These are phyloP conservation scores for Porcisia deanei DNA, from an alignment of 208 protist species.

Conservation along the genomic window DNA sequence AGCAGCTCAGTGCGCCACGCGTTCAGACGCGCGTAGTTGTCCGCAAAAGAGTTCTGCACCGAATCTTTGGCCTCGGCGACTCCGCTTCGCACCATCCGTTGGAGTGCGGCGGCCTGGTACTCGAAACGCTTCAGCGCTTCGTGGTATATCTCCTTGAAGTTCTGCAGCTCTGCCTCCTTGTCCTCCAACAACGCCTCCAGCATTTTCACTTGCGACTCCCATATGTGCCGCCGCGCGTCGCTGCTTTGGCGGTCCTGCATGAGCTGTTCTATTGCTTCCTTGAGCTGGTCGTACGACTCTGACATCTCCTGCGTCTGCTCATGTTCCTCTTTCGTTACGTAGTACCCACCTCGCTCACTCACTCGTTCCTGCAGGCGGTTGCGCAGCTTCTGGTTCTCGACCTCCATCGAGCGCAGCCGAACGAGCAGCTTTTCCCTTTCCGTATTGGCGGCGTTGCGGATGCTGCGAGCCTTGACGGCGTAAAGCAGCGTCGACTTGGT, in stretches of 20 bases:
- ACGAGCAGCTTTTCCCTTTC: constrained; percentile 82
- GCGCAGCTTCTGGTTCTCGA: constrained; percentile 83
- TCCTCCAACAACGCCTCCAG: constrained; percentile 65
- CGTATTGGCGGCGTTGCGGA: constrained; percentile 92
- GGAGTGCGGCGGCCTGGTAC: constrained; percentile 48
- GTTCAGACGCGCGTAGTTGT: constrained; percentile 42
- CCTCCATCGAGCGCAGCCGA: constrained; percentile 79
- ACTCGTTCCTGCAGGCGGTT: constrained; percentile 90
- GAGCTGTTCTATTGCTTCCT: constrained; percentile 57
- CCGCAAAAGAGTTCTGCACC: constrained; percentile 35
- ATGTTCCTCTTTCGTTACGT: constrained; percentile 82
- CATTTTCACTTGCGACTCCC: constrained; percentile 72
- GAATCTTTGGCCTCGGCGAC: constrained; percentile 46
- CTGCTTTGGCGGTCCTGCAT: constrained; percentile 65
- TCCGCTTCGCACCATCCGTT: constrained; percentile 56
- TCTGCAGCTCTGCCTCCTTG: constrained; percentile 70
- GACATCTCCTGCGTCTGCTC: constrained; percentile 61
- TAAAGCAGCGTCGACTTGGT: constrained; percentile 96
- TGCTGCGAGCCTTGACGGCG: constrained; percentile 94
- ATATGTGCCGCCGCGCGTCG: constrained; percentile 78
- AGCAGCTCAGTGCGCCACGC: constrained; percentile 50
- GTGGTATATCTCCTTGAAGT: constrained; percentile 73
- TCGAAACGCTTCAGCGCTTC: constrained; percentile 80
- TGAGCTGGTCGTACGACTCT: constrained; percentile 57
- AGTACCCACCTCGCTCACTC: constrained; percentile 84